phyloP scores from a whole-genome alignment of 2,329 filamentous ascomycete species.

The Diplodia mutila region DNA sequence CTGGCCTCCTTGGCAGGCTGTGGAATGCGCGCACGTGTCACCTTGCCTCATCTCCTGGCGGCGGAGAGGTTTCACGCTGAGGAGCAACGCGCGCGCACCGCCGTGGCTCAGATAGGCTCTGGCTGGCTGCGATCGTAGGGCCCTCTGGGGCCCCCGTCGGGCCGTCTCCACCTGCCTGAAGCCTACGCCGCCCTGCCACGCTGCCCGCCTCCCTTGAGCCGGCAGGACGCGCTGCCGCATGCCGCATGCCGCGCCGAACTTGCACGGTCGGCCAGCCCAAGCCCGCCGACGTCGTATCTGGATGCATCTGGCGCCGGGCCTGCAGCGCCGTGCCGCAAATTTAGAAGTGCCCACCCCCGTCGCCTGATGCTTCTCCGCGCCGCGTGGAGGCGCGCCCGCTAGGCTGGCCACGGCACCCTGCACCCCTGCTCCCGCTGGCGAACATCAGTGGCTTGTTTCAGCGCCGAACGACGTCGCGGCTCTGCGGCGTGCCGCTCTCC shows the following conservation, averaged over 20 bases:
- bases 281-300: neutral
- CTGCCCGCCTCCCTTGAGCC: neutral
- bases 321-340: slow-evolving; percentile 2
- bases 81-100: slow-evolving; percentile 19
- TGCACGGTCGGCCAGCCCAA: neutral
- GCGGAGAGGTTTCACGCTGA: slow-evolving; percentile 24
- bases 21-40: slow-evolving; percentile 23
- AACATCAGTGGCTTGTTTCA: slow-evolving; percentile 19
- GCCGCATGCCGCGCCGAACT: neutral
- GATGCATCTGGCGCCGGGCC: neutral
- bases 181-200: neutral
- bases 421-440: neutral
- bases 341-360: neutral
- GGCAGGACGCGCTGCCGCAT: neutral
- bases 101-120: slow-evolving; percentile 8
- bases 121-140: slow-evolving; percentile 7
- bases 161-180: slow-evolving; percentile 18
- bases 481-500: slow-evolving; percentile 7
- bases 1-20: slow-evolving; percentile 21
- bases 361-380: slow-evolving; percentile 16
- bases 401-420: neutral
- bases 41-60: slow-evolving; percentile 22
- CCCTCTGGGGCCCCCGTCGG: neutral
- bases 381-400: neutral
- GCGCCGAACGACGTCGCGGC: slow-evolving; percentile 15